Percentiles rank a stretch among this genome's conserved stretches.
Conservation (phyloP, 805 yeast genomes). For the Cyberlindnera bimundalis region DNA sequence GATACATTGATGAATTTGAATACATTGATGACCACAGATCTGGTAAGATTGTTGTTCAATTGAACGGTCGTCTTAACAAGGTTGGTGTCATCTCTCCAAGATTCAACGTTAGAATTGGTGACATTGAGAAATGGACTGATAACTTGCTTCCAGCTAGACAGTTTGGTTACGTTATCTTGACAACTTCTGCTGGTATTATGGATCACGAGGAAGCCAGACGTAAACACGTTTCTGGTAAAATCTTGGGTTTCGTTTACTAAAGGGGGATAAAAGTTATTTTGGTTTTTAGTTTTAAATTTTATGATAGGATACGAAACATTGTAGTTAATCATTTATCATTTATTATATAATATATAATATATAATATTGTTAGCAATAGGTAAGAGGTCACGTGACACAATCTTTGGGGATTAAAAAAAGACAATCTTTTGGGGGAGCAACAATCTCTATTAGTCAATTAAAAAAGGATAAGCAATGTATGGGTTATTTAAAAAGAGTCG, state of each 20-base stretch:
- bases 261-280: neutral
- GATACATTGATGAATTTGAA: slow-evolving; percentile 98
- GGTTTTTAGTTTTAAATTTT: slow-evolving; percentile 1
- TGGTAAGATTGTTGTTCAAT: slow-evolving; percentile 94
- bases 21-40: slow-evolving; percentile 99
- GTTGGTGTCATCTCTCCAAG: slow-evolving; percentile 99
- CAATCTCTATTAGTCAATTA: neutral
- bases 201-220: slow-evolving; percentile 99
- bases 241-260: slow-evolving; percentile 96
- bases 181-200: slow-evolving; percentile 99
- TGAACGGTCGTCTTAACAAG: slow-evolving; percentile 98
- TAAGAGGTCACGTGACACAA: no score
- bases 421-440: no score
- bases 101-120: slow-evolving; percentile 93
- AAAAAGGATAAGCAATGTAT: neutral
- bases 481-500: slow-evolving; percentile 13
- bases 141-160: slow-evolving; percentile 99
- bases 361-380: no score
- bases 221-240: slow-evolving; percentile 99
- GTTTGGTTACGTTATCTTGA: slow-evolving; percentile 95
- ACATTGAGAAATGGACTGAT: slow-evolving; percentile 97
- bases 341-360: no score
- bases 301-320: no score
- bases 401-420: no score
- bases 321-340: no score